Conservation (phyloP, 2,329 filamentous ascomycete genomes). For the Cadophora gregata region DNA sequence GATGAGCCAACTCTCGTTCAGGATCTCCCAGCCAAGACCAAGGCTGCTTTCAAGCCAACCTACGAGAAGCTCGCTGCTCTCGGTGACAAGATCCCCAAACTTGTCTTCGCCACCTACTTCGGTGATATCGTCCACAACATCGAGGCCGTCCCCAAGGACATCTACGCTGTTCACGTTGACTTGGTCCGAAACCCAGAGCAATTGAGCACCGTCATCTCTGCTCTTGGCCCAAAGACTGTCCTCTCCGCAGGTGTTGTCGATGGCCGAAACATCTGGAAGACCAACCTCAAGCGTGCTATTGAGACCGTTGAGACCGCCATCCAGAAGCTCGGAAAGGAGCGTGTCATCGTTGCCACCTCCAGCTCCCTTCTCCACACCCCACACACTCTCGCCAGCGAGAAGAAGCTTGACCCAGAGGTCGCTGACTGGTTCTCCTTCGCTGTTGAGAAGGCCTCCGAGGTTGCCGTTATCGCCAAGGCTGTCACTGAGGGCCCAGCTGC, state of each 20-base stretch:
- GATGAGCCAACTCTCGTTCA: slow-evolving; percentile 98
- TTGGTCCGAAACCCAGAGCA: slow-evolving; percentile 99
- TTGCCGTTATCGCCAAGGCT: slow-evolving; percentile 94
- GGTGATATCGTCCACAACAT: slow-evolving; percentile 99
- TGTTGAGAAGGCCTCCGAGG: slow-evolving; percentile 89
- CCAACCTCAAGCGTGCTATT: slow-evolving; percentile 95
- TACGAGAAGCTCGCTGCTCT: slow-evolving; percentile 87
- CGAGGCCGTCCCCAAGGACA: slow-evolving; percentile 78
- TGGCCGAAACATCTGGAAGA: slow-evolving; percentile 99
- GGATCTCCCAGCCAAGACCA: slow-evolving; percentile 86
- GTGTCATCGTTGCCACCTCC: slow-evolving; percentile 95
- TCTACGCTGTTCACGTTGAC: slow-evolving; percentile 91
- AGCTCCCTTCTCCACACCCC: slow-evolving; percentile 98
- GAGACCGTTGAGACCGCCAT: slow-evolving; percentile 88
- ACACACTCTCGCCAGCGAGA: slow-evolving; percentile 97
- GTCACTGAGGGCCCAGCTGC: slow-evolving; percentile 90
- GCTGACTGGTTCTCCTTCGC: slow-evolving; percentile 99
- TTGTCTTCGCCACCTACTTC: slow-evolving; percentile 96
- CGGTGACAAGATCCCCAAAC: slow-evolving; percentile 81
- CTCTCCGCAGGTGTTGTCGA: slow-evolving; percentile 97
- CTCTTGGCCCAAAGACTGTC: slow-evolving; percentile 86
- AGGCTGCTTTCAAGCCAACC: slow-evolving; percentile 96
- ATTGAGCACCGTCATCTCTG: slow-evolving; percentile 81
- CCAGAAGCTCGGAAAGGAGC: slow-evolving; percentile 96
- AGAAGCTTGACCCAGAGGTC: slow-evolving; percentile 94